Base-by-base conservation (phyloP, 2,329 filamentous ascomycete species). In the Xylaria sp. region DNA sequence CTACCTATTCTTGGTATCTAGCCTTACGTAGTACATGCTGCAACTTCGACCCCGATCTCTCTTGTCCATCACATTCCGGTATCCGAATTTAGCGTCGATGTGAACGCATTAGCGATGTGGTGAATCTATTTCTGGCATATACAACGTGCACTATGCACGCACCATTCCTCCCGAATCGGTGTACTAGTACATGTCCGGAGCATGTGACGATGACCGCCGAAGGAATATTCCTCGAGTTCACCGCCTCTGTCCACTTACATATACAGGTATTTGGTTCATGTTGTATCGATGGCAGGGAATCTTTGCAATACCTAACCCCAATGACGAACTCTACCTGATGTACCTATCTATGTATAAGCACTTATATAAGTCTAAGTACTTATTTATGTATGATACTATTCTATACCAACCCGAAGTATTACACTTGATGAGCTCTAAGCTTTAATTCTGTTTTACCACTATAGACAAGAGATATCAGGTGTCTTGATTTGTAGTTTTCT, bases 81-180 rank as follows among this genome's bases (percentile, higher is more conserved):
- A 68, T 68, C 66, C 66, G 66, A 65, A 16, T 68, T 68, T 68
- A 68, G 66, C 66, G 66, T 68, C 66, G 66, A 68, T 65, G 48
- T 13, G 29, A 68, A 23, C 65, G 65, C 65, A 68, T 68, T 65
- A 68, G 61, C 61, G 42, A 61, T 27, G 21, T 50, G 42, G 32
- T 57, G 32, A 42, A 57, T 68, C 66, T 61, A 65, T 65, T 65
- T 55, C 66, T 5, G 44, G 61, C 44, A 59, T 27, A 57, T 65
- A 37, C 23, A 29, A 16, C 48, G 40, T 35, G 29, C n/a, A 25
- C 27, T 25, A 27, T 47, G 6, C 32, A 2, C 32, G 6, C 40
- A 21, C 40, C 21, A 18, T 50, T 50, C n/a, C n/a, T 63, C 40
- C 51, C 42, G 23, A 63, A 50, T 29, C 2, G 16, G 23, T 48